A percentile compares a stretch with the other conserved stretches of the same genome.
phyloP scores from a whole-genome alignment of 1,284 basidiomycete species.

The Boletus smithii region DNA sequence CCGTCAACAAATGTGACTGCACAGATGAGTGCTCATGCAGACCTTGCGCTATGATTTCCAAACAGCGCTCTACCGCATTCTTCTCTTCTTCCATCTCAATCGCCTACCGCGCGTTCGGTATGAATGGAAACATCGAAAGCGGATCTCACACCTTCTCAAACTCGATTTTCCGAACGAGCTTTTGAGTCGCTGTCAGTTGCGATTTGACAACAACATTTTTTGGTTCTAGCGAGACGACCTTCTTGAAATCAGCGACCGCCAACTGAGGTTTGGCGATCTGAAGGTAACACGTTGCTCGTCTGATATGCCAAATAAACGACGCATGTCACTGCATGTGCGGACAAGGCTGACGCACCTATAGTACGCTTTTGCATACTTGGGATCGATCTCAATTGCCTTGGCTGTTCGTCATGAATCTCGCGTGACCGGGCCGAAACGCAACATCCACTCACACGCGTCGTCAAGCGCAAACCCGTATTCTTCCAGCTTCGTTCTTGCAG shows the following conservation, averaged over 20 bases:
- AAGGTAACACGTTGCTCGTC: constrained; percentile 89
- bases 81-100: constrained; percentile 89
- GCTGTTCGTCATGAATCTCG: constrained; percentile 42
- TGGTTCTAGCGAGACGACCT: constrained; percentile 85
- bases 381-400: constrained; percentile 86
- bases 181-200: constrained; percentile 87
- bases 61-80: constrained; percentile 66
- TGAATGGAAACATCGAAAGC: neutral
- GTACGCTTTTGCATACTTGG: constrained; percentile 89
- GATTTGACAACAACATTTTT: constrained; percentile 76
- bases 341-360: constrained; percentile 55
- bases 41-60: constrained; percentile 80
- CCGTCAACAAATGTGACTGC: constrained; percentile 3
- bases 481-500: constrained; percentile 74
- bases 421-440: constrained; percentile 7
- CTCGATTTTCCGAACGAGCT: constrained; percentile 81
- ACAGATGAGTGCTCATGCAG: constrained; percentile 12
- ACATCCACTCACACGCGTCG: constrained; percentile 62
- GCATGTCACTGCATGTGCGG: neutral
- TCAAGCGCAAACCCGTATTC: constrained; percentile 80
- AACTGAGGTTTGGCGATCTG: constrained; percentile 84
- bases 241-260: constrained; percentile 85
- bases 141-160: constrained; percentile 72
- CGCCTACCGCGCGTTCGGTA: constrained; percentile 49
- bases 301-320: constrained; percentile 30